Evolutionary conservation across 345 rosid genomes (phyloP).

Genomic region (Linum usitatissimum): DNA sequence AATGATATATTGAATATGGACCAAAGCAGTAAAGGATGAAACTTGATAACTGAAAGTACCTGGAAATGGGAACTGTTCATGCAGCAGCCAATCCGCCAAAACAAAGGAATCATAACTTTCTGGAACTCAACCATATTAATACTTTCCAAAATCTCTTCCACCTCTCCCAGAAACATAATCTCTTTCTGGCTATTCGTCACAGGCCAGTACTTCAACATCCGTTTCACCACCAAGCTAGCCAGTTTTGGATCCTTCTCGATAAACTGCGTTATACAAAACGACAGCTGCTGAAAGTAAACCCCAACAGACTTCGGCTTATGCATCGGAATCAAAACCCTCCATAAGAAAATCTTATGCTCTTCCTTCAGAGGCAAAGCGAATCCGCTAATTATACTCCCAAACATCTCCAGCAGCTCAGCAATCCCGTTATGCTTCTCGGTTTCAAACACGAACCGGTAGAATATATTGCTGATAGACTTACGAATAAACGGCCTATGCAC

Average conservation of each 20-base stretch:
- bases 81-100: constrained; percentile 66
- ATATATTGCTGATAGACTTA: constrained; percentile 61
- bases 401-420: constrained; percentile 72
- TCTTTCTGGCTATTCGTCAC: constrained; percentile 81
- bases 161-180: constrained; percentile 74
- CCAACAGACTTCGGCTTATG: constrained; percentile 83
- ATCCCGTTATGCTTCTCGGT: constrained; percentile 75
- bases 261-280: constrained; percentile 67
- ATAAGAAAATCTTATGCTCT: constrained; percentile 81
- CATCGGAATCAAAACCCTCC: constrained; percentile 71
- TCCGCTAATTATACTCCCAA: constrained; percentile 76
- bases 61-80: constrained; percentile 76
- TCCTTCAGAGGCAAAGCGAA: constrained; percentile 82
- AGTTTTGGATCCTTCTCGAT: constrained; percentile 78
- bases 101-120: constrained; percentile 68
- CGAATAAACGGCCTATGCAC: constrained; percentile 81
- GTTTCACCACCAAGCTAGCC: constrained; percentile 46
- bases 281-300: constrained; percentile 63
- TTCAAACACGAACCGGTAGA: constrained; percentile 67
- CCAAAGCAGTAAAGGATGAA: background rate
- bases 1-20: background rate
- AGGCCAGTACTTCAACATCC: constrained; percentile 78
- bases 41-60: constrained; percentile 28
- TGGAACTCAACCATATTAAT: constrained; percentile 67
- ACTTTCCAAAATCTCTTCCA: constrained; percentile 72